A percentile compares a stretch with the other conserved stretches of the same genome.
These are phyloP conservation scores for Aspergillus transmontanensis DNA, from an alignment of 2,329 filamentous ascomycete species.

Conservation along the genomic window DNA sequence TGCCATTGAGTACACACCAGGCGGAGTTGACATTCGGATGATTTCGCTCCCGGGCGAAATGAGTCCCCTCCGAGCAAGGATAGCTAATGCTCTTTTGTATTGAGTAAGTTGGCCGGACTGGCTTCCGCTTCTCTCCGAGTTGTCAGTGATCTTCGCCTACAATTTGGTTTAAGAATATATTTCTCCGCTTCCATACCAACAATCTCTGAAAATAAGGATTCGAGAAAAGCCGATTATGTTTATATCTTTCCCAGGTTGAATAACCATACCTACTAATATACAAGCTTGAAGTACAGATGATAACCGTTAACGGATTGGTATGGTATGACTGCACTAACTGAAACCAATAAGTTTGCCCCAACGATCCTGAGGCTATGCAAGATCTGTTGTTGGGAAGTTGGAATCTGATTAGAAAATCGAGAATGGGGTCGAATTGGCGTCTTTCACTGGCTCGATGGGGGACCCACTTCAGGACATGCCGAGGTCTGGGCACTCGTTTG, in stretches of 20 bases:
- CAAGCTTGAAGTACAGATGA: background rate
- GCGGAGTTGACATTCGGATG: too few species aligned
- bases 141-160: too few species aligned
- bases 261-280: background rate
- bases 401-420: background rate
- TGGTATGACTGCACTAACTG: too few species aligned
- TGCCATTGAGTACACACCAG: too few species aligned
- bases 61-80: too few species aligned
- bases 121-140: too few species aligned
- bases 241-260: too few species aligned
- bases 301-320: background rate
- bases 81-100: too few species aligned
- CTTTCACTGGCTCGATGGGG: background rate
- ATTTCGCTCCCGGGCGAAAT: too few species aligned
- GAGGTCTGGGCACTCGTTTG: background rate
- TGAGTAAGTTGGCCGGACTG: too few species aligned
- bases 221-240: background rate
- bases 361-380: background rate
- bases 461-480: background rate
- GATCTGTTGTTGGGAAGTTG: background rate
- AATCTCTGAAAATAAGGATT: background rate
- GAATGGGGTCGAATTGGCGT: background rate
- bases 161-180: too few species aligned
- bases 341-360: background rate
- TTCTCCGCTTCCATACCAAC: too few species aligned